phyloP scores from a whole-genome alignment of 352 stramenopile species.

The Phytophthora multivora region DNA sequence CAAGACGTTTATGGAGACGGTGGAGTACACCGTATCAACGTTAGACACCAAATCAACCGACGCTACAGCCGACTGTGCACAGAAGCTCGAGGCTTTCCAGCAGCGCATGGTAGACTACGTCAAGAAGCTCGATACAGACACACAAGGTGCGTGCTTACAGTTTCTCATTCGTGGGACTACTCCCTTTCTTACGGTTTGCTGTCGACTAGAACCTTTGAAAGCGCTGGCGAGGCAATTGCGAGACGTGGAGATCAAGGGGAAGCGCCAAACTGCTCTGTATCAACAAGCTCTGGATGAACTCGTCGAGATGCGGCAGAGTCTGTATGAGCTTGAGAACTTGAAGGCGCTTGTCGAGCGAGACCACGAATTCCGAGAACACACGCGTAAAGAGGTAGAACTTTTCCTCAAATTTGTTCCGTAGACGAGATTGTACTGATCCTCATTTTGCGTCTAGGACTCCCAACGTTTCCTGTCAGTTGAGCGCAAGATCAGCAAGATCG shows the following conservation, averaged over 20 bases:
- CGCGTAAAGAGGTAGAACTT: conserved; percentile 35
- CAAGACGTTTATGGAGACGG: conserved; percentile 48
- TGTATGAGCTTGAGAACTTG: conserved; percentile 44
- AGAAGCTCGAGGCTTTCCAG: conserved; percentile 51
- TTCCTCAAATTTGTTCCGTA: not conserved
- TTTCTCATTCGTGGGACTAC: not conserved
- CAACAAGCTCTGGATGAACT: conserved; percentile 47
- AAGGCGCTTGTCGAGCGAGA: conserved; percentile 32
- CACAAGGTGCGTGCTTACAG: conserved; percentile 37
- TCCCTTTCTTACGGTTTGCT: not conserved
- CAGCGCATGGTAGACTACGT: conserved; percentile 51
- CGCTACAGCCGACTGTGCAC: conserved; percentile 26
- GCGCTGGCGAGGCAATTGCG: conserved; percentile 42
- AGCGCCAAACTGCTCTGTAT: conserved; percentile 47
- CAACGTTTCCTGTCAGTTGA: conserved; percentile 38
- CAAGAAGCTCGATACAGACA: conserved; percentile 50
- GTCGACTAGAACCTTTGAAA: conserved; percentile 41
- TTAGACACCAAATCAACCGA: conserved; percentile 36
- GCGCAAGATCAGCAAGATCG: conserved; percentile 40
- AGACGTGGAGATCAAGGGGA: conserved; percentile 47
- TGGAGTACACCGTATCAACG: conserved; percentile 41
- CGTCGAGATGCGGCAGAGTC: conserved; percentile 23
- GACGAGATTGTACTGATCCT: conserved; percentile 7
- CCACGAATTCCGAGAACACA: conserved; percentile 34
- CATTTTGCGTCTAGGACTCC: not conserved